A percentile compares a stretch with the other conserved stretches of the same genome.
phyloP scores from a whole-genome alignment of 2,329 filamentous ascomycete species.

The Epichloe elymi region DNA sequence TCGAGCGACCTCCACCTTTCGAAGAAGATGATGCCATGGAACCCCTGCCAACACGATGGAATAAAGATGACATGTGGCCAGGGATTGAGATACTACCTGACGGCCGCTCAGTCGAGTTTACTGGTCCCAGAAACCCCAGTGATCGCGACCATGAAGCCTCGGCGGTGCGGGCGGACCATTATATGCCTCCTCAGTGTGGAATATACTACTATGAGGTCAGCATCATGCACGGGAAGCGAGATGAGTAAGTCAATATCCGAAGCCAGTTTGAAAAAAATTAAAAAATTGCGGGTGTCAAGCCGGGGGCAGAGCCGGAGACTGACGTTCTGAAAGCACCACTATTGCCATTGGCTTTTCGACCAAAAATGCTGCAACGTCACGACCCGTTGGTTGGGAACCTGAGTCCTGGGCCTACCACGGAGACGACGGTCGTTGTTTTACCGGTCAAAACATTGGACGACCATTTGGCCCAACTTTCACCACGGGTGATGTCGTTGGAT shows the following conservation, averaged over 20 bases:
- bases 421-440: slow-evolving; percentile 51
- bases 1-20: slow-evolving; percentile 55
- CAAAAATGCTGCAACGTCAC: slow-evolving; percentile 37
- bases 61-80: slow-evolving; percentile 57
- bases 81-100: slow-evolving; percentile 63
- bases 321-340: slow-evolving; percentile 31
- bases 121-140: slow-evolving; percentile 29
- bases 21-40: slow-evolving; percentile 47
- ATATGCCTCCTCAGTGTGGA: slow-evolving; percentile 80
- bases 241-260: slow-evolving; percentile 35
- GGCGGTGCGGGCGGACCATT: slow-evolving; percentile 67
- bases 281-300: background rate
- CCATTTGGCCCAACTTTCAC: slow-evolving; percentile 44
- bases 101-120: slow-evolving; percentile 57
- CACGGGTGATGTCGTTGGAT: slow-evolving; percentile 46
- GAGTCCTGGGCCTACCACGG: slow-evolving; percentile 59
- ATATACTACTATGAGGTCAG: slow-evolving; percentile 85
- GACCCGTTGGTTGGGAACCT: slow-evolving; percentile 53
- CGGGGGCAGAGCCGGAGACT: background rate
- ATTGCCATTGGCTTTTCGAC: slow-evolving; percentile 51
- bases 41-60: slow-evolving; percentile 74
- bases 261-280: background rate
- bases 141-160: slow-evolving; percentile 62
- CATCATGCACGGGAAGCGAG: slow-evolving; percentile 35
- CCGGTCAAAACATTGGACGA: slow-evolving; percentile 42